Conservation (phyloP, 192 early-diverging fungal species). For the Coemansia sp. region DNA sequence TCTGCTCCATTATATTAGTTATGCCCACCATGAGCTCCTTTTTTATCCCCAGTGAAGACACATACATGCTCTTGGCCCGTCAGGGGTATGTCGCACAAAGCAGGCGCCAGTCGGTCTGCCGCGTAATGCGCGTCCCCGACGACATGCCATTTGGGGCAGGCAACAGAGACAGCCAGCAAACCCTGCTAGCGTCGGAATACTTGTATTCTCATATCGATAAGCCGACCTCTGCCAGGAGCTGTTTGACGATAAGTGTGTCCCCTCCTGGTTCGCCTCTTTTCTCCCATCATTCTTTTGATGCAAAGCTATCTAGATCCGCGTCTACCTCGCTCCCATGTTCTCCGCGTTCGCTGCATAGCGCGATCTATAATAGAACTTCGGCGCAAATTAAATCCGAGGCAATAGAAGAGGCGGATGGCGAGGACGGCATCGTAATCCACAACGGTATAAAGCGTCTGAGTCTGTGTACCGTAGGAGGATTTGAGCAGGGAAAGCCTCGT, state of each 20-base stretch:
- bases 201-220: slow-evolving; percentile 12
- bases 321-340: slow-evolving; percentile 21
- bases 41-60: slow-evolving; percentile 22
- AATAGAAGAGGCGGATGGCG: slow-evolving; percentile 45
- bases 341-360: slow-evolving; percentile 19
- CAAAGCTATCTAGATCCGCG: not conserved
- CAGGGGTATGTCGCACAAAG: slow-evolving; percentile 43
- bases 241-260: not conserved
- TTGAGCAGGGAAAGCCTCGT: slow-evolving; percentile 32
- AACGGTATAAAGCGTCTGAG: slow-evolving; percentile 46
- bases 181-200: not conserved
- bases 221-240: not conserved
- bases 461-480: slow-evolving; percentile 22
- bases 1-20: not conserved
- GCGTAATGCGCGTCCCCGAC: not conserved
- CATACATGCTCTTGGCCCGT: slow-evolving; percentile 31
- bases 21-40: slow-evolving; percentile 23
- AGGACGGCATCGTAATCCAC: slow-evolving; percentile 35
- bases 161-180: slow-evolving; percentile 12
- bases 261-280: not conserved
- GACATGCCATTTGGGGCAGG: slow-evolving; percentile 7
- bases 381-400: slow-evolving; percentile 8
- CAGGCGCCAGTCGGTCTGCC: slow-evolving; percentile 20
- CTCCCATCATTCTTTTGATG: not conserved
- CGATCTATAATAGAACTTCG: slow-evolving; percentile 30